phyloP scores from a whole-genome alignment of 2,329 filamentous ascomycete genomes.

The Fusarium pseudonygamai region DNA sequence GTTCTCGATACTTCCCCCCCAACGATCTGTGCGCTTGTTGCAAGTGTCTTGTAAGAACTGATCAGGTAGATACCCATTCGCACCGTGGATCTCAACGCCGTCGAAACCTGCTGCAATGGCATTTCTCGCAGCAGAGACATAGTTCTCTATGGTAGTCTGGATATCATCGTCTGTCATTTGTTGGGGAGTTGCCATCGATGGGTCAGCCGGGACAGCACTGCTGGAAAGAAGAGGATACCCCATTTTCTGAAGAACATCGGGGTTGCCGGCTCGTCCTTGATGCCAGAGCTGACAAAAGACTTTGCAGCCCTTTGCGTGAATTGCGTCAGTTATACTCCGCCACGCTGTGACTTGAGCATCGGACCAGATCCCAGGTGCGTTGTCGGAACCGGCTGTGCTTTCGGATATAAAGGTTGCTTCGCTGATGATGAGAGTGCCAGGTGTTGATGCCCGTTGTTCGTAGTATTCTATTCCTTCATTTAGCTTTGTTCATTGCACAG shows the following conservation, averaged over 20 bases:
- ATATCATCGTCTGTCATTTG: not conserved
- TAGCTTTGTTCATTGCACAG: accelerated
- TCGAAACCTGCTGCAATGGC: not conserved
- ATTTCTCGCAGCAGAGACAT: not conserved
- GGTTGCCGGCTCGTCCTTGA: not conserved
- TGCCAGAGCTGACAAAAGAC: not conserved
- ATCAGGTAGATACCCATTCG: not conserved
- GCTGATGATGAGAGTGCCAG: not conserved
- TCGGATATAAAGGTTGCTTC: not conserved
- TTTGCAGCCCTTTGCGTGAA: not conserved
- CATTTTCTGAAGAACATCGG: not conserved
- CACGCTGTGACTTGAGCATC: not conserved
- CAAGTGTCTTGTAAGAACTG: not conserved
- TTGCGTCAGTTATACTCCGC: accelerated
- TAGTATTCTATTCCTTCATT: not conserved
- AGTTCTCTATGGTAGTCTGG: not conserved
- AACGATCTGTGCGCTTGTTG: not conserved
- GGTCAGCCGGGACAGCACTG: not conserved
- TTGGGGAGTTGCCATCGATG: not conserved
- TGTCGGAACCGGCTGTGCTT: not conserved
- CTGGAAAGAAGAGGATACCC: not conserved
- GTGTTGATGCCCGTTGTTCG: not conserved
- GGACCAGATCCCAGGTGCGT: not conserved
- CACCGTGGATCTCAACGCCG: not conserved
- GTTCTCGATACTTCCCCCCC: not conserved